Conservation (phyloP, 2,329 filamentous ascomycete genomes). For the Exophiala viscosa region DNA sequence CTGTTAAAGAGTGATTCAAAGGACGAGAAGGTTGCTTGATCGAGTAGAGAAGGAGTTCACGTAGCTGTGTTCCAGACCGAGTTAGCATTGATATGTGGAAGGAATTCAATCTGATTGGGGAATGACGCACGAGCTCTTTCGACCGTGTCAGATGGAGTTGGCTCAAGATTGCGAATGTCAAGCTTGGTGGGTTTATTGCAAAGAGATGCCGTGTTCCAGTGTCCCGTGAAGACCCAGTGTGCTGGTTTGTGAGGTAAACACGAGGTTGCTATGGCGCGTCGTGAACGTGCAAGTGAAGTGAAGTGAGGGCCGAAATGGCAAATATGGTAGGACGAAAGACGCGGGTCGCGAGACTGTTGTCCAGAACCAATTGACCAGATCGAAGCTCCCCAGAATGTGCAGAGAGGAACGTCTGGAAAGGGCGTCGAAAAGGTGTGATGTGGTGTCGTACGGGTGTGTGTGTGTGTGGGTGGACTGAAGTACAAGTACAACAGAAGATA, state of each 20-base stretch:
- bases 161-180: constrained; percentile 6
- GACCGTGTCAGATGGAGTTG: constrained; percentile 16
- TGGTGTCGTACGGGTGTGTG: background rate
- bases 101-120: constrained; percentile 25
- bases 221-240: background rate
- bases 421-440: background rate
- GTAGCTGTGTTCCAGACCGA: constrained; percentile 3
- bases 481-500: background rate
- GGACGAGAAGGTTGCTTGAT: constrained; percentile 1
- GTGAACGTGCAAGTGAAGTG: too few relatives aligned
- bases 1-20: constrained; percentile 1
- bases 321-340: background rate
- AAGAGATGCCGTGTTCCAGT: background rate
- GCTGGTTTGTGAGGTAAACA: background rate
- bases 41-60: constrained; percentile 8
- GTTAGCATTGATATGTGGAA: constrained; percentile 13
- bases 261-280: constrained; percentile 1
- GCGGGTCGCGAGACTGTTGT: background rate
- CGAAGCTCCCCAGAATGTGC: background rate
- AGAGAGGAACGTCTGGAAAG: too few relatives aligned
- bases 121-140: constrained; percentile 28
- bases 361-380: background rate
- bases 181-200: background rate
- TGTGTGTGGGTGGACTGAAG: background rate
- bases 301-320: background rate